Evolutionary conservation across 768 basidiomycete species (phyloP).

Genomic region (Trametes punicea): DNA sequence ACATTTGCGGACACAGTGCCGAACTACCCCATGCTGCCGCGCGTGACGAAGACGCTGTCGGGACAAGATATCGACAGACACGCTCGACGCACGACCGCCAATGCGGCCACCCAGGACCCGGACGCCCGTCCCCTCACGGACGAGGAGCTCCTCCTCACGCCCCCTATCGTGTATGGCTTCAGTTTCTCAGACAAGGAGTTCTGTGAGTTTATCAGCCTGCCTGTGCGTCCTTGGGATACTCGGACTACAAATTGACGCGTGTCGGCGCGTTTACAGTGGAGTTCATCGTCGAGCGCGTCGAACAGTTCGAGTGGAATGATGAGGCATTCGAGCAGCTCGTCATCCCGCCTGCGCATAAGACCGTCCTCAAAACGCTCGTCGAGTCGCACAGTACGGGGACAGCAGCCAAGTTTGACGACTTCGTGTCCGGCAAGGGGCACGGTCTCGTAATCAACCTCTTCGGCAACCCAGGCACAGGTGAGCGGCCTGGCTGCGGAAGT

Average conservation of each 20-base stretch:
- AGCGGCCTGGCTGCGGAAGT: not conserved
- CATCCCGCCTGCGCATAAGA: constrained; percentile 30
- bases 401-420: constrained; percentile 31
- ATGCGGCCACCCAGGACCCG: not conserved
- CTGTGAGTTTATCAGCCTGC: constrained; percentile 38
- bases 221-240: not conserved
- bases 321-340: constrained; percentile 34
- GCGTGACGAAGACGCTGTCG: constrained; percentile 23
- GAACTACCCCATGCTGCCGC: constrained; percentile 26
- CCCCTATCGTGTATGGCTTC: constrained; percentile 60
- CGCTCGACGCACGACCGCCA: constrained; percentile 8
- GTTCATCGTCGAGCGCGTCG: constrained; percentile 54
- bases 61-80: constrained; percentile 28
- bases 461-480: constrained; percentile 32
- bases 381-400: constrained; percentile 27
- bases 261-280: constrained; percentile 40
- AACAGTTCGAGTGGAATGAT: constrained; percentile 40
- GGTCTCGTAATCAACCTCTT: constrained; percentile 35
- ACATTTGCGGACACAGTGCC: constrained; percentile 28
- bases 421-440: constrained; percentile 35
- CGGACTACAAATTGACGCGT: not conserved
- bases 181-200: constrained; percentile 57
- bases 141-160: constrained; percentile 52
- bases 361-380: constrained; percentile 29
- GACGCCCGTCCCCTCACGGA: constrained; percentile 40